phyloP scores from a whole-genome alignment of 2,329 filamentous ascomycete genomes.

The Chaetomiaceae sp. region DNA sequence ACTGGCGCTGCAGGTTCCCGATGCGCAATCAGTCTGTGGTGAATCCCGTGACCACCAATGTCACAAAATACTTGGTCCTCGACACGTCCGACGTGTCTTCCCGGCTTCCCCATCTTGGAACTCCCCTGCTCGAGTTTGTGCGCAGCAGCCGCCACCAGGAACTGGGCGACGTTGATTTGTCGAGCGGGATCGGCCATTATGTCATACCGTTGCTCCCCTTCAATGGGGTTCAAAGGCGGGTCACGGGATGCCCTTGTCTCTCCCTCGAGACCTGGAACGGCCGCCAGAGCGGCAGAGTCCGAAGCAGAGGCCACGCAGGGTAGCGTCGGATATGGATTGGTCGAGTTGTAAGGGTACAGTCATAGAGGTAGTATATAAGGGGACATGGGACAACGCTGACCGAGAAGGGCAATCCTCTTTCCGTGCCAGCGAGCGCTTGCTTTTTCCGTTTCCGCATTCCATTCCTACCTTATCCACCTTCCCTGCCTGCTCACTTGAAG shows the following conservation, averaged over 20 bases:
- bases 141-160: background rate
- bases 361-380: background rate
- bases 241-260: background rate
- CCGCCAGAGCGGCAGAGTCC: background rate
- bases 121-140: background rate
- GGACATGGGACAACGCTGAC: background rate
- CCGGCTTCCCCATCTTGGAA: background rate
- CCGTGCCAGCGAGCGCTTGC: background rate
- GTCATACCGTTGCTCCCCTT: constrained; percentile 17
- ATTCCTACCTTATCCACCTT: background rate
- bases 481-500: background rate
- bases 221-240: constrained; percentile 10
- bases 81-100: background rate
- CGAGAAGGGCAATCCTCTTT: background rate
- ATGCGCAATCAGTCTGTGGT: background rate
- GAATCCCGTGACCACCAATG: background rate
- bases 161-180: constrained; percentile 2
- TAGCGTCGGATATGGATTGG: background rate
- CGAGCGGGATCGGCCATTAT: constrained; percentile 14
- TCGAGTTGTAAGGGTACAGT: no score
- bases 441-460: background rate
- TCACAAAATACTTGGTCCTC: background rate
- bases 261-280: background rate
- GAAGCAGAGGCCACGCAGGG: background rate
- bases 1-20: background rate